These are phyloP conservation scores for Ilyonectria robusta DNA, from an alignment of 2,329 filamentous ascomycete genomes.

Conservation along the genomic window DNA sequence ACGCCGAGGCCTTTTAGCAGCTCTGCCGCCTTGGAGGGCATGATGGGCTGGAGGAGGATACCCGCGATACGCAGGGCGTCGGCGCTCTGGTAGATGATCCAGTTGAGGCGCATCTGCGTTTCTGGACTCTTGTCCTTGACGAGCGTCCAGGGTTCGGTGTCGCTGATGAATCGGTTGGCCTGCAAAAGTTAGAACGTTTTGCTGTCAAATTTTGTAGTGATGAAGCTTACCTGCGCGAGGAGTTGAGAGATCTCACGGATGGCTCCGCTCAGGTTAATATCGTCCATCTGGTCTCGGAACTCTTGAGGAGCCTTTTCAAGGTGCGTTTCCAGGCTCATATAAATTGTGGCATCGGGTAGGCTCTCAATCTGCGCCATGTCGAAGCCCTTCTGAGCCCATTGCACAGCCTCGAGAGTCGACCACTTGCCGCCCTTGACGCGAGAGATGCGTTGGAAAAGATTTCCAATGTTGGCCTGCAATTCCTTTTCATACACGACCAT, in stretches of 20 bases:
- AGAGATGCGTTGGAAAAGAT: conserved; percentile 80
- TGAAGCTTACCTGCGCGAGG: conserved; percentile 67
- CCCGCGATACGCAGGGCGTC: conserved; percentile 85
- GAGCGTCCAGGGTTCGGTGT: conserved; percentile 77
- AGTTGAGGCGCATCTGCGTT: conserved; percentile 62
- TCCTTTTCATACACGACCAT: conserved; percentile 84
- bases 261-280: conserved; percentile 75
- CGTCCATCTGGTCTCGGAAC: conserved; percentile 71
- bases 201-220: not conserved
- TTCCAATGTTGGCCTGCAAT: conserved; percentile 84
- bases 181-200: conserved; percentile 40
- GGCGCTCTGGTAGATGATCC: conserved; percentile 77
- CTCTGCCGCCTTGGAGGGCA: conserved; percentile 81
- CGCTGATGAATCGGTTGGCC: conserved; percentile 67
- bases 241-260: conserved; percentile 75
- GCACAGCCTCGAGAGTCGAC: conserved; percentile 74
- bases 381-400: conserved; percentile 48
- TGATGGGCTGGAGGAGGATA: conserved; percentile 91
- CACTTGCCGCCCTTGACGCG: conserved; percentile 72
- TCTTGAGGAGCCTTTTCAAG: conserved; percentile 36
- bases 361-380: conserved; percentile 13
- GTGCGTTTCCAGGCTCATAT: conserved; percentile 46
- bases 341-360: conserved; percentile 19
- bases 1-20: conserved; percentile 87
- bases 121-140: conserved; percentile 55